These are phyloP conservation scores for Trametes elegans DNA, from an alignment of 768 basidiomycete genomes.

Conservation along the genomic window DNA sequence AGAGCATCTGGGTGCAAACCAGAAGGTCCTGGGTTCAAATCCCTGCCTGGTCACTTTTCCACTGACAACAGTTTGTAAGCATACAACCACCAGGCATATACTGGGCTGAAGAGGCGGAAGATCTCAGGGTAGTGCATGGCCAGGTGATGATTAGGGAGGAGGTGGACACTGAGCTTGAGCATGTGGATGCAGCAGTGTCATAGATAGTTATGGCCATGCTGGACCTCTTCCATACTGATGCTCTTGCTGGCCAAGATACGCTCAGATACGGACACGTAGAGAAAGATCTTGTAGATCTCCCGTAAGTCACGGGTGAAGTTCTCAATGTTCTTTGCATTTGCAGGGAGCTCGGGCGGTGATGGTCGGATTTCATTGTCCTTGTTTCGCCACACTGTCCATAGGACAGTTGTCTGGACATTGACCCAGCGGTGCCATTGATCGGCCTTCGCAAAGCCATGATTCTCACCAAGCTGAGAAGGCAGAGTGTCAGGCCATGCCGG, in stretches of 20 bases:
- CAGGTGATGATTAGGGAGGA: background rate
- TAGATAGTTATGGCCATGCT: background rate
- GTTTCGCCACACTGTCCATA: background rate
- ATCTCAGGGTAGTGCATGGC: constrained; percentile 7
- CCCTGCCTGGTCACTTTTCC: no score
- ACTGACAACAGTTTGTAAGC: no score
- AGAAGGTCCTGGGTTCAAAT: no score
- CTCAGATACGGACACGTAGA: background rate
- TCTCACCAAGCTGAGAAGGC: background rate
- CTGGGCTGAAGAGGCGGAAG: background rate
- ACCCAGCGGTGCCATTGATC: constrained; percentile 8
- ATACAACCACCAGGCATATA: constrained; percentile 10
- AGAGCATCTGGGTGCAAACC: no score
- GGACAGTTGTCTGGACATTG: background rate
- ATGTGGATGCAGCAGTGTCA: background rate
- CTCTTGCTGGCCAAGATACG: background rate
- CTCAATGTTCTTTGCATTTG: background rate
- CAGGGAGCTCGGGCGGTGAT: background rate
- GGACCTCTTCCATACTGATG: background rate
- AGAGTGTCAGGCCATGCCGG: background rate
- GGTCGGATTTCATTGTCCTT: background rate
- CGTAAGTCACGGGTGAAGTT: background rate
- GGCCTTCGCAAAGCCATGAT: background rate
- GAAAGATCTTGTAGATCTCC: background rate
- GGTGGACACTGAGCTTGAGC: background rate